Base-by-base conservation (phyloP, 306 rosid species). In the Prosopis cineraria region DNA sequence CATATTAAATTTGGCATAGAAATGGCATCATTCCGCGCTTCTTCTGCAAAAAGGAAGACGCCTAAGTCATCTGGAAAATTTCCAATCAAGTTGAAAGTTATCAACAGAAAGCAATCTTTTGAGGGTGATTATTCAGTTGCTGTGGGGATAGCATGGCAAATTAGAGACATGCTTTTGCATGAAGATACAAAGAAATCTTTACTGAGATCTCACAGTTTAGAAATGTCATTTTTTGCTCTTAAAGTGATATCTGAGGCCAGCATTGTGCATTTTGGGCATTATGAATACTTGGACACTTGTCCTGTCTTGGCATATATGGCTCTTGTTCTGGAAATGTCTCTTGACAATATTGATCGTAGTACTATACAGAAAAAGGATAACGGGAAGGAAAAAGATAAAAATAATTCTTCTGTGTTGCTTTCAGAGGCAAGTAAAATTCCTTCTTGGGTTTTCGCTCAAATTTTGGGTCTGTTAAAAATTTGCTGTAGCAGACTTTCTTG, bases 101-200 rank as follows among this genome's bases (percentile, higher is more conserved):
- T 88, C 19, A 68, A 80, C 52, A 74, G 88, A 74, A 89, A 88
- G 79, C 87, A 84, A 68, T 62, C 80, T 58, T 94, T 95, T 83
- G 92, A 88, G 86, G 92, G 87, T 56, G 98, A 95, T 82, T 95
- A 92, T 84, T 82, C 88, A 67, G 64, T 87, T 80, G 91, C 95
- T 33, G 88, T 82, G 53, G 98, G 95, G 62, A 75, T 92, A 77
- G 85, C 97, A 64, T 95, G 98, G 98, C 97, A 95, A 88, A 84
- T 92, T 47, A 88, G 83, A 75, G 97, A 95, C 77, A 80, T 95
- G 83, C 85, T 92, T 79, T 80, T 56, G 66, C 85, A 85, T 22
- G 92, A 84, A 80, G 85, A 86, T 69, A 52, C 85, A 37, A 84
- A 80, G 76, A 92, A 89, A 72, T 85, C 86, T 70, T 60, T 91